Conservation (phyloP, 2,329 filamentous ascomycete species). For the Chaetomiaceae sp. region DNA sequence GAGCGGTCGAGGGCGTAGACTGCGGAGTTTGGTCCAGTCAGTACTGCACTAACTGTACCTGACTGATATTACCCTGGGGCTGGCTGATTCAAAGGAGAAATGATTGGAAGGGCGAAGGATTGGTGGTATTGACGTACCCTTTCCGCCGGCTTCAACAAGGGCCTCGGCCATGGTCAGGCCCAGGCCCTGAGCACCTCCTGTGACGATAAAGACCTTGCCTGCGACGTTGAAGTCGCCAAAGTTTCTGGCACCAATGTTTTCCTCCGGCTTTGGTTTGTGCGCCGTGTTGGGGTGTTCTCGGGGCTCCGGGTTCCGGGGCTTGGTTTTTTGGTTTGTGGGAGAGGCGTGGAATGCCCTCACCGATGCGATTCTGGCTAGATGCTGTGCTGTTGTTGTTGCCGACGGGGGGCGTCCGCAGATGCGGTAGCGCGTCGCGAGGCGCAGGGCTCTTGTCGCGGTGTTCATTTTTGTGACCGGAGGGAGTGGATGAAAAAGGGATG, state of each 20-base stretch:
- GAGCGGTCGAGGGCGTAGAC: conserved; percentile 64
- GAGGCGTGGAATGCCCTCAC: conserved; percentile 2
- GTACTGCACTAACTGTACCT: too few relatives aligned
- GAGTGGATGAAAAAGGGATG: not conserved
- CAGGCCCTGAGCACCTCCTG: conserved; percentile 70
- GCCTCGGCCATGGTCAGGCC: conserved; percentile 75
- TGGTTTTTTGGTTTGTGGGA: not conserved
- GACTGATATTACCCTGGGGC: too few relatives aligned
- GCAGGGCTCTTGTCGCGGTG: conserved; percentile 8
- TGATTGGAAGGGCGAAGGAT: not conserved
- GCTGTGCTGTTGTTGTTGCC: not conserved
- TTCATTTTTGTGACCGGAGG: conserved; percentile 7
- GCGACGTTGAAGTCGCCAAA: conserved; percentile 13
- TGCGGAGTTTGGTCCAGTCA: conserved; percentile 16
- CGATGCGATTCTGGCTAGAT: not conserved
- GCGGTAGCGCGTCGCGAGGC: conserved; percentile 4
- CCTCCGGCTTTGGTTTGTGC: not conserved
- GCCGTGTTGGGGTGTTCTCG: not conserved
- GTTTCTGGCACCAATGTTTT: conserved; percentile 7
- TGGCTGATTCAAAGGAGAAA: too few relatives aligned
- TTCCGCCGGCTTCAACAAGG: conserved; percentile 73
- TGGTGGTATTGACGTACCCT: not conserved
- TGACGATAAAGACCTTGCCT: conserved; percentile 61
- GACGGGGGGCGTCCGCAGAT: not conserved
- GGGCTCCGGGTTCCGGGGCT: conserved; percentile 2